phyloP scores from a whole-genome alignment of 345 rosid genomes.

The Angophora floribunda region DNA sequence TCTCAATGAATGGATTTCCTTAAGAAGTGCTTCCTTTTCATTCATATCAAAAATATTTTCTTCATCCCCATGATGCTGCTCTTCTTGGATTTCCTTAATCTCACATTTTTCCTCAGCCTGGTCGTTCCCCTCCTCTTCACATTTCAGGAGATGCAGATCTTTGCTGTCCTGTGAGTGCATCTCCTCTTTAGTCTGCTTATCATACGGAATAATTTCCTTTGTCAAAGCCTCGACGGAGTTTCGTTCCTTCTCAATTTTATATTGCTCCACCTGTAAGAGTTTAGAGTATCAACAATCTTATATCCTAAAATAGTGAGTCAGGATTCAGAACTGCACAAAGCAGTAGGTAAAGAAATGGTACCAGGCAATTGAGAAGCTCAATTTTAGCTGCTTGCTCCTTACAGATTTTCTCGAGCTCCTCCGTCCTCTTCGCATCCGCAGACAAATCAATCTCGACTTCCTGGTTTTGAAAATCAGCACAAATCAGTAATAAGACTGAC shows the following conservation, averaged over 20 bases:
- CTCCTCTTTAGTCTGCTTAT: conserved; percentile 10
- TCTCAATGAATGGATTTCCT: conserved; percentile 67
- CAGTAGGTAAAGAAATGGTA: conserved; percentile 11
- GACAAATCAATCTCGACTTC: conserved; percentile 13
- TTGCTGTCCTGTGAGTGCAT: conserved; percentile 10
- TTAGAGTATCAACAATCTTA: background rate
- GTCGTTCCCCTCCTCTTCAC: conserved; percentile 4
- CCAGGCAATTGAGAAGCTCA: conserved; percentile 53
- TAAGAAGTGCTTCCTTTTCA: conserved; percentile 77
- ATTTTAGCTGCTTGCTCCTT: conserved; percentile 74
- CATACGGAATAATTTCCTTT: conserved; percentile 14
- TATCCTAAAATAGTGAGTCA: background rate
- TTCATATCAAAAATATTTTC: conserved; percentile 21
- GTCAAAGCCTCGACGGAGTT: background rate
- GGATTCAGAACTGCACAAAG: background rate
- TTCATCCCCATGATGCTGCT: conserved; percentile 5
- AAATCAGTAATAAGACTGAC: background rate
- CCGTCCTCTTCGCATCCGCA: conserved; percentile 28
- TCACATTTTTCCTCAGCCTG: conserved; percentile 26
- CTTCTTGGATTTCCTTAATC: conserved; percentile 42
- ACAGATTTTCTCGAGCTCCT: conserved; percentile 63
- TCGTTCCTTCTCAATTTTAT: conserved; percentile 9
- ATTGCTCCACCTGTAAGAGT: conserved; percentile 46
- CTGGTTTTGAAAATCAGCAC: conserved; percentile 24
- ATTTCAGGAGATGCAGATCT: conserved; percentile 4